Evolutionary conservation across 2,329 filamentous ascomycete species (phyloP), one percentile per base, ranked within the genome.

Genomic region (Fusarium sambucinum): DNA sequence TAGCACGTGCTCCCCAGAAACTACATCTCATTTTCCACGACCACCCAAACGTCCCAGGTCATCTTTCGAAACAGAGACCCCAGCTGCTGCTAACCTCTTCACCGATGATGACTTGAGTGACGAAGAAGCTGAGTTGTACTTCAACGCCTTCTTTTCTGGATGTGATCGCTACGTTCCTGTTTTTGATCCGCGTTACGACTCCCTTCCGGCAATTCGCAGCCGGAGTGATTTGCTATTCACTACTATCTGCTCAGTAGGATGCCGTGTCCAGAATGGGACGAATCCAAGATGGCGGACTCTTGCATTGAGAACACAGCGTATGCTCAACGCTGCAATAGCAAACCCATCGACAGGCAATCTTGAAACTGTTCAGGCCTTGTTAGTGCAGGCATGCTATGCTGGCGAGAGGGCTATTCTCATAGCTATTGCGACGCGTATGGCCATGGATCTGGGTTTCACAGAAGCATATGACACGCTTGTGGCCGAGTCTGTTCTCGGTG

Each of bases 201-300:
- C 61, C 1, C 9, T 53, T 2, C 16, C 35, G 5, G 16, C 30
- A 0, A 41, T 64, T 0, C 52, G 45, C 0, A 37, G 16, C 1
- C 29, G 60, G 1, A 64, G 35, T n/a, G n/a, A 63, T 2, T 4
- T 64, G 0, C 13, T 64, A 0, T 64, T 35, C 3, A 59, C 55
- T 2, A 64, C 61, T 6, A 64, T 64, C 6, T 64, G 61, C 5
- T 59, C 61, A 12, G 53, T 64, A 3, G 61, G 61, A 2, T 64
- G 61, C 1, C 61, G 61, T 6, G 61, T 64, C 4, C n/a, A 64
- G 0, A 42, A 64, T 2, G 61, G 61, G 10, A 64, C 61, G 0
- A 52, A 38, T 1, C 16, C 45, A 0, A 51, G 53, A 32, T 64
- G 59, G 52, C 53, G 61, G 7, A 46, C 53, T 8, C 45, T 64